Base-by-base conservation (phyloP, 106 monocot species). In the Dendrobium chrysotoxum region DNA sequence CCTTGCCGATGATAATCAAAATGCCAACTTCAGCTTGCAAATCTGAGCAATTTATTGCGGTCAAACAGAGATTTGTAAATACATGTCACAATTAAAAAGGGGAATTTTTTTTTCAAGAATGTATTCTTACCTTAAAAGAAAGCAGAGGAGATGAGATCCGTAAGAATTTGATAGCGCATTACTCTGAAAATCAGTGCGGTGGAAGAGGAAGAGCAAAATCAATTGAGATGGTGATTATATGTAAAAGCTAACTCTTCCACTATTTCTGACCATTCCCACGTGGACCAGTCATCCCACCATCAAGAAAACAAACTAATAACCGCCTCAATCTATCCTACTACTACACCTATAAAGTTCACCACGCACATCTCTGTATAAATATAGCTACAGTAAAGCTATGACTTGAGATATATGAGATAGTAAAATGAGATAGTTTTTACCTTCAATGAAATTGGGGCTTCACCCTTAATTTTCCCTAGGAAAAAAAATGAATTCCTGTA, bases 1-100 rank as follows among this genome's bases (percentile, higher is more conserved):
- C 78, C 58, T 50, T 15, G 35, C 78, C 7, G 78, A 78, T 77
- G 13, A 25, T 64, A 64, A 64, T 64, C 64, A 64, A 64, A 64
- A 64, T 23, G 31, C 70, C 11, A 31, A 31, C 70, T 28, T 70
- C 15, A 1, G 31, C 10, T 2, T 28, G 11, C 28, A 4, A 70
- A 70, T 70, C 70, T 35, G 70, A 70, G 13, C 70, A 31, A 23
- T 5, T 30, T 58, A 58, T 2, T 21, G n/a, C n/a, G 23, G 58
- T 64, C 64, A 64, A 64, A 64, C 6, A 64, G 21, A 61, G n/a
- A 61, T 7, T 61, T 25, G 61, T 61, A 31, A 68, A 68, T 4
- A 31, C 28, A 7, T 28, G 66, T 23, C n/a, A 2, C 10, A 26
- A 67, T 12, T 30, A 7, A 67, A 21, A 35, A 70, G 15, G 1